Percentiles rank a stretch among this genome's conserved stretches.
Conservation (phyloP, 495 filamentous ascomycete genomes). For the Talaromyces nanjingensis region DNA sequence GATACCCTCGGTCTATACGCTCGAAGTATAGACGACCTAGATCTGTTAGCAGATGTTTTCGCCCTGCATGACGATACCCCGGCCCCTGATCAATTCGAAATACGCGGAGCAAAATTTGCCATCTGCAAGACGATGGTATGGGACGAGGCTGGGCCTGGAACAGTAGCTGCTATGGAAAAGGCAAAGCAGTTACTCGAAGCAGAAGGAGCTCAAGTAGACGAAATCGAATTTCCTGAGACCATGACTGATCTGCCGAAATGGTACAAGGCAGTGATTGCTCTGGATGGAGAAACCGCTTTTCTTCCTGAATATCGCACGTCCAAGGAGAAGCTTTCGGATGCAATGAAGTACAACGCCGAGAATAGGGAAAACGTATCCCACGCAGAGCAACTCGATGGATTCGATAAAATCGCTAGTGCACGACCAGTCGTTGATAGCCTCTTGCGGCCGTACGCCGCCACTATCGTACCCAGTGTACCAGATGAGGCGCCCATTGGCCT, state of each 20-base stretch:
- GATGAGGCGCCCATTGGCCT: background rate
- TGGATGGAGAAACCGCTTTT: conserved; percentile 1
- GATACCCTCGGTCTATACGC: conserved; percentile 50
- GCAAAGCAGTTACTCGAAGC: conserved; percentile 3
- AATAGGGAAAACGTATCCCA: background rate
- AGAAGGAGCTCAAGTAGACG: conserved; percentile 3
- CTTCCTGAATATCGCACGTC: background rate
- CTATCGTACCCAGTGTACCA: conserved; percentile 2
- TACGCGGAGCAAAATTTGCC: conserved; percentile 39
- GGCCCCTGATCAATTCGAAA: conserved; percentile 15
- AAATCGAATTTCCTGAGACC: background rate
- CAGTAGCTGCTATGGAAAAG: conserved; percentile 22
- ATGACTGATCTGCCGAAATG: background rate
- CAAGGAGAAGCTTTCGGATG: background rate
- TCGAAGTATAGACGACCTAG: conserved; percentile 41
- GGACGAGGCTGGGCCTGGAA: conserved; percentile 37
- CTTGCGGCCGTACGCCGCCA: background rate
- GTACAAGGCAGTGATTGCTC: background rate
- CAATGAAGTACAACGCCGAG: background rate
- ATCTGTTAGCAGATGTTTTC: conserved; percentile 41
- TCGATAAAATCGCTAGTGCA: background rate
- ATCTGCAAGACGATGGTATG: conserved; percentile 41
- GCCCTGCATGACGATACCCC: conserved; percentile 38
- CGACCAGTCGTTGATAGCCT: background rate
- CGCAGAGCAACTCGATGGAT: background rate